Percentiles rank a stretch among this genome's conserved stretches.
Evolutionary conservation across 192 early-diverging fungal genomes (phyloP).

Genomic region (Linnemannia schmuckeri): DNA sequence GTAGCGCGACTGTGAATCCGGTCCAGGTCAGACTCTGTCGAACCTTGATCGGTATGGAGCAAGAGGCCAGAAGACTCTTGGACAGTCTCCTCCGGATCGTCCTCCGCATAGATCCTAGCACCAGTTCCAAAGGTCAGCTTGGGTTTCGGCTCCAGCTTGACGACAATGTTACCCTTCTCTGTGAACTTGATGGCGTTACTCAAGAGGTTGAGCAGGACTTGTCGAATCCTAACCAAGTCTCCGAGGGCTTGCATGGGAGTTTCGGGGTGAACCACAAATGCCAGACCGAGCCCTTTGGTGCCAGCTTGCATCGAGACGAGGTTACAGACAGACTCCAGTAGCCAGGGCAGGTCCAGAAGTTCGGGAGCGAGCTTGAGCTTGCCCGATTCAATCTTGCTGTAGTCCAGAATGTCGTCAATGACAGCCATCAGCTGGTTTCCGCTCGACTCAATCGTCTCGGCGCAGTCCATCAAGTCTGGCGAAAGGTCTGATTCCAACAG

Average conservation of each 20-base stretch:
- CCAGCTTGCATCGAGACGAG: conserved; percentile 54
- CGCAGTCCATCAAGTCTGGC: conserved; percentile 75
- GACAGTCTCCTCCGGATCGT: conserved; percentile 14
- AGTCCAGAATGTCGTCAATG: conserved; percentile 84
- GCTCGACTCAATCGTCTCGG: conserved; percentile 59
- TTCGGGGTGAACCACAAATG: conserved; percentile 54
- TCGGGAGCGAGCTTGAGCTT: conserved; percentile 75
- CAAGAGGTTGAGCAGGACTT: conserved; percentile 67
- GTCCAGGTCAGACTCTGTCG: conserved; percentile 1
- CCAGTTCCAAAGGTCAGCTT: conserved; percentile 9
- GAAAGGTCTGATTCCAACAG: conserved; percentile 80
- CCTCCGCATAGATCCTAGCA: conserved; percentile 43
- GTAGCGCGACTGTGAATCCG: neutral
- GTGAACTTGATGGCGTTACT: conserved; percentile 72
- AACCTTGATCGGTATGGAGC: conserved; percentile 17
- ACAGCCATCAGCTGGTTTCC: conserved; percentile 63
- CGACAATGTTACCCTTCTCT: conserved; percentile 55
- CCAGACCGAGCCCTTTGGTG: conserved; percentile 35
- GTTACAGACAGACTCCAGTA: conserved; percentile 55
- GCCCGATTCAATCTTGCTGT: conserved; percentile 86
- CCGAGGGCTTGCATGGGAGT: conserved; percentile 60
- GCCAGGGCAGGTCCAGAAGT: conserved; percentile 68
- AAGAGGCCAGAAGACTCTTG: conserved; percentile 27
- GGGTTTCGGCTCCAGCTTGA: conserved; percentile 53
- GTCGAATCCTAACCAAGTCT: conserved; percentile 66